Percentiles rank a stretch among this genome's conserved stretches.
These are phyloP conservation scores for Phascolomyces articulosus DNA, from an alignment of 371 early-diverging fungal species.

Conservation along the genomic window DNA sequence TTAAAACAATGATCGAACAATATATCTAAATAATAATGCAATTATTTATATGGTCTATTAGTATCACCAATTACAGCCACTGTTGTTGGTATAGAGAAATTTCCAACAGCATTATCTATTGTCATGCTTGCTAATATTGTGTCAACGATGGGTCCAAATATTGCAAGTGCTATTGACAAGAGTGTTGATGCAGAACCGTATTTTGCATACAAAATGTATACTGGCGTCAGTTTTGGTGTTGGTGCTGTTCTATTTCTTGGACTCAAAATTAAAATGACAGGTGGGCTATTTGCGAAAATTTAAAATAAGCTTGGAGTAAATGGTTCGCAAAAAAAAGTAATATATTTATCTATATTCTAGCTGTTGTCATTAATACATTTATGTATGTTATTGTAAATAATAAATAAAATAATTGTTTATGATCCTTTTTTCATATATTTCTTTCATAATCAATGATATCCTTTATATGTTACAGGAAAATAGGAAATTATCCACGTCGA, in stretches of 20 bases:
- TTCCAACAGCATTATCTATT: conserved; percentile 40
- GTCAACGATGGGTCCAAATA: conserved; percentile 35
- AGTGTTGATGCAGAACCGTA: conserved; percentile 27
- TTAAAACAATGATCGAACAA: too few relatives aligned
- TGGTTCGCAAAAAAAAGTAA: too few relatives aligned
- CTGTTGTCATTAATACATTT: too few relatives aligned
- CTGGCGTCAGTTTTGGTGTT: conserved; percentile 28
- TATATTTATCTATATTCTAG: too few relatives aligned
- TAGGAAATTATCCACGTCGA: too few relatives aligned
- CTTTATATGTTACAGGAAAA: too few relatives aligned
- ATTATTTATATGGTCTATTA: too few relatives aligned
- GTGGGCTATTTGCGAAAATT: conserved; percentile 7
- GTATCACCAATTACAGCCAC: conserved; percentile 40
- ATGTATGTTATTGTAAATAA: too few relatives aligned
- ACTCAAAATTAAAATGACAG: conserved; percentile 12
- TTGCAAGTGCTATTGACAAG: conserved; percentile 46
- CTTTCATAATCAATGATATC: too few relatives aligned
- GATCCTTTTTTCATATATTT: too few relatives aligned
- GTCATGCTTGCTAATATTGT: conserved; percentile 35
- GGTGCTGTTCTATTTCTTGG: conserved; percentile 18
- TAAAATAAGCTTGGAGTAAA: too few relatives aligned
- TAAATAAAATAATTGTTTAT: too few relatives aligned
- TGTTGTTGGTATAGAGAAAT: conserved; percentile 36
- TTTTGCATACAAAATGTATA: conserved; percentile 40
- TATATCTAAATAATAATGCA: not conserved